A percentile compares a stretch with the other conserved stretches of the same genome.
Conservation (phyloP, 2,329 filamentous ascomycete genomes). For the Diaporthe australafricana region DNA sequence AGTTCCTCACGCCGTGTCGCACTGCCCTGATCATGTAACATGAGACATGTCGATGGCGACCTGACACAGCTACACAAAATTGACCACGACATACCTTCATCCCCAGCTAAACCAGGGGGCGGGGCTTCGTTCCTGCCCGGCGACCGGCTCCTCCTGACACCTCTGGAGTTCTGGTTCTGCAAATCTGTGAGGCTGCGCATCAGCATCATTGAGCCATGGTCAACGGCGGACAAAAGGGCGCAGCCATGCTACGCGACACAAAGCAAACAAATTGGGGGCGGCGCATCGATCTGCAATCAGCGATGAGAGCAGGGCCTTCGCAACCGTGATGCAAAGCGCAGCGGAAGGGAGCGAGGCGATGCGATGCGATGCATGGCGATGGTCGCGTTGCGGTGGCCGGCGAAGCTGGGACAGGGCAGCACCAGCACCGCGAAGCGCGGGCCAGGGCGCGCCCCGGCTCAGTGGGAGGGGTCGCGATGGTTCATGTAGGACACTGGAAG, state of each 20-base stretch:
- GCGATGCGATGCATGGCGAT: conserved; percentile 30
- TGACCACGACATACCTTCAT: conserved; percentile 76
- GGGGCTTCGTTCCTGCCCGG: conserved; percentile 72
- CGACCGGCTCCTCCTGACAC: conserved; percentile 84
- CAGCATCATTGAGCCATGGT: conserved; percentile 43
- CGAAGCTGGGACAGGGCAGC: conserved; percentile 21
- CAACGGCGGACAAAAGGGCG: conserved; percentile 27
- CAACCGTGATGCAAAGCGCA: background rate
- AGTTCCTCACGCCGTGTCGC: conserved; percentile 47
- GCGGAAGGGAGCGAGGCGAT: conserved; percentile 22
- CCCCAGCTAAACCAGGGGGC: conserved; percentile 68
- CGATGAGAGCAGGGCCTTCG: background rate
- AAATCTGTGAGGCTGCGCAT: conserved; percentile 54
- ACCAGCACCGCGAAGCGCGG: conserved; percentile 18
- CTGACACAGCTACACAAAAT: conserved; percentile 51
- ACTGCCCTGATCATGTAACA: conserved; percentile 48
- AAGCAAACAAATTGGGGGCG: background rate
- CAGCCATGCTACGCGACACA: conserved; percentile 17
- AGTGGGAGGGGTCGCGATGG: conserved; percentile 38
- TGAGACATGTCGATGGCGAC: conserved; percentile 44
- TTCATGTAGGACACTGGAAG: conserved; percentile 37
- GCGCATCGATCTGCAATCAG: conserved; percentile 14
- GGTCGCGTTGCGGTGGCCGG: conserved; percentile 23
- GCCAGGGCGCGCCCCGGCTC: conserved; percentile 35
- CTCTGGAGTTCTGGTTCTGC: conserved; percentile 69